Evolutionary conservation across 1,284 basidiomycete genomes (phyloP).

Genomic region (Apiotrichum mycotoxinovorans): DNA sequence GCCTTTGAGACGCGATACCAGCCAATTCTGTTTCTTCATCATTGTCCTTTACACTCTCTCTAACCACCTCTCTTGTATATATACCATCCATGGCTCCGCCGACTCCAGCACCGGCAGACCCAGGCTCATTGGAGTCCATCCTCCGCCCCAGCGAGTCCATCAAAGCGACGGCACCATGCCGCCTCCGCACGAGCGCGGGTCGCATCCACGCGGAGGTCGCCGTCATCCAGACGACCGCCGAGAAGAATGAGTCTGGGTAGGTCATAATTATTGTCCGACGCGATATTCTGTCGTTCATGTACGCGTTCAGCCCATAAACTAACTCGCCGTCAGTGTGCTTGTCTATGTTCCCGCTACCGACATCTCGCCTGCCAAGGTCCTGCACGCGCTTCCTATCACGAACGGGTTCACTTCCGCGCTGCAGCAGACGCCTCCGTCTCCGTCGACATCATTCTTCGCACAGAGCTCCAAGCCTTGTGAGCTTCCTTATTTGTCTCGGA

Average conservation of each 20-base stretch:
- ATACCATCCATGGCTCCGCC: neutral
- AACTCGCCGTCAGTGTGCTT: constrained; percentile 25
- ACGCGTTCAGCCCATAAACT: too few species aligned
- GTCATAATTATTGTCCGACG: constrained; percentile 2
- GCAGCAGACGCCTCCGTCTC: constrained; percentile 42
- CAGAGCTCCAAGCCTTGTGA: constrained; percentile 43
- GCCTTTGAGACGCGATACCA: neutral
- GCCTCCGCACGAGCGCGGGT: constrained; percentile 18
- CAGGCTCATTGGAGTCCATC: constrained; percentile 9
- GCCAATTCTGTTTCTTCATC: neutral
- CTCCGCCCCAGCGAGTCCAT: constrained; percentile 27
- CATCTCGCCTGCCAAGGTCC: constrained; percentile 13
- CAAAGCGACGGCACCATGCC: constrained; percentile 20
- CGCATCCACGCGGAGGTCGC: constrained; percentile 27
- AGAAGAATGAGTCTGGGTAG: constrained; percentile 29
- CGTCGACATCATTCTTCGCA: constrained; percentile 42
- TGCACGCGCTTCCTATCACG: constrained; percentile 31
- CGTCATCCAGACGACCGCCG: constrained; percentile 15
- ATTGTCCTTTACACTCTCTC: neutral
- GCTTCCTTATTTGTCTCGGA: constrained; percentile 2
- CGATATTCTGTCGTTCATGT: neutral
- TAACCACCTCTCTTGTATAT: too few species aligned
- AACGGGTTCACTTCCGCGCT: constrained; percentile 26
- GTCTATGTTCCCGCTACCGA: constrained; percentile 20
- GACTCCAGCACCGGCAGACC: neutral